Conservation (phyloP, 805 yeast species). For the Sungouiella thailandica region DNA sequence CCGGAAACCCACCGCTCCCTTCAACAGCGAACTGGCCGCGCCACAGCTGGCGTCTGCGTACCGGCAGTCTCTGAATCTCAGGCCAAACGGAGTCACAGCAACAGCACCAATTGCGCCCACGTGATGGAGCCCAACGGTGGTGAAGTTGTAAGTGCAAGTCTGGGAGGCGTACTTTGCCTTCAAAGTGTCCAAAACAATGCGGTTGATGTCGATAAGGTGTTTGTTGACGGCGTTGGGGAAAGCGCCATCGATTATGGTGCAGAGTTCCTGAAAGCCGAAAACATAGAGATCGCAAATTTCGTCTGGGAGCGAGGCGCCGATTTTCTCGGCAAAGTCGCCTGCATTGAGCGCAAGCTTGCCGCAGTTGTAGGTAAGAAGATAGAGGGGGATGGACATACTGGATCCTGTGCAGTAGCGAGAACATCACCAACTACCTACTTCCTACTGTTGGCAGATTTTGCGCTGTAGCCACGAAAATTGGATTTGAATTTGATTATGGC, state of each 20-base stretch:
- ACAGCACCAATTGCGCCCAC: slow-evolving; percentile 58
- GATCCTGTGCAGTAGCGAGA: too few species aligned
- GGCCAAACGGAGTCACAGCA: slow-evolving; percentile 41
- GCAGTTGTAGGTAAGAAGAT: slow-evolving; percentile 50
- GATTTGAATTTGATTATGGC: background rate
- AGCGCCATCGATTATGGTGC: slow-evolving; percentile 52
- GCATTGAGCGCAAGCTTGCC: slow-evolving; percentile 42
- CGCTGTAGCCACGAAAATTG: too few species aligned
- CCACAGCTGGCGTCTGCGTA: slow-evolving; percentile 50
- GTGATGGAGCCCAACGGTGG: slow-evolving; percentile 39
- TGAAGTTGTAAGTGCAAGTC: slow-evolving; percentile 26
- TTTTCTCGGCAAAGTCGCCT: slow-evolving; percentile 23
- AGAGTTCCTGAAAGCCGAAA: slow-evolving; percentile 65
- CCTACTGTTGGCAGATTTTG: too few species aligned
- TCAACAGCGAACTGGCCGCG: slow-evolving; percentile 52
- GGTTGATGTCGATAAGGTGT: slow-evolving; percentile 32
- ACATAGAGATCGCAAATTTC: slow-evolving; percentile 44
- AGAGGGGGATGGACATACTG: slow-evolving; percentile 20
- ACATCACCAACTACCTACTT: too few species aligned
- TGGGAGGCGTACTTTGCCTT: slow-evolving; percentile 24
- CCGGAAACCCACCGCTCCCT: slow-evolving; percentile 69
- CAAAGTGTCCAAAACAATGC: slow-evolving; percentile 31
- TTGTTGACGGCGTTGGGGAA: slow-evolving; percentile 32
- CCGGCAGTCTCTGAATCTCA: slow-evolving; percentile 23
- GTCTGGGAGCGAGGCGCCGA: slow-evolving; percentile 24